phyloP scores from a whole-genome alignment of 1,284 basidiomycete genomes.

The Apiotrichum mycotoxinovorans region DNA sequence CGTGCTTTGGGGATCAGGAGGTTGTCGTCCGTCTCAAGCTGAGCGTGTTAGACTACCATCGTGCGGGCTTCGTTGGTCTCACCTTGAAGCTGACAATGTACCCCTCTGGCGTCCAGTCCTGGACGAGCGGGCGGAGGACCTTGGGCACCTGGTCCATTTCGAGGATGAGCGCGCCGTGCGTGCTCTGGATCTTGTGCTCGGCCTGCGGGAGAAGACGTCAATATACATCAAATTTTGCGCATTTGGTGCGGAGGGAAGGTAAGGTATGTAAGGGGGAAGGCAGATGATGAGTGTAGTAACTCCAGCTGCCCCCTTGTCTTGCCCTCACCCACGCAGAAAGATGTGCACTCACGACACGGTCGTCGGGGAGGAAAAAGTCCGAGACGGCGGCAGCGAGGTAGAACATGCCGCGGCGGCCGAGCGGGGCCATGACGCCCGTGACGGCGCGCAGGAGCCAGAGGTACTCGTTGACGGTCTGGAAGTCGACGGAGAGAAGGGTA shows the following conservation, averaged over 20 bases:
- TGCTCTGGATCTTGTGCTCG: constrained; percentile 97
- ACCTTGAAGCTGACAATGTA: constrained; percentile 98
- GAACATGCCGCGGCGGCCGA: constrained; percentile 77
- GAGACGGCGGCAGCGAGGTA: constrained; percentile 97
- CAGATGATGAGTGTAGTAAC: too few relatives aligned
- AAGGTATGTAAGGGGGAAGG: too few relatives aligned
- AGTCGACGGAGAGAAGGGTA: constrained; percentile 78
- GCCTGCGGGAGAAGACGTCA: constrained; percentile 56
- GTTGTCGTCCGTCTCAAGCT: constrained; percentile 87
- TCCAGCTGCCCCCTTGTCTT: too few relatives aligned
- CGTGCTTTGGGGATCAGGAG: constrained; percentile 88
- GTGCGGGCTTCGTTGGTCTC: constrained; percentile 2
- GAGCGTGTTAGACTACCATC: neutral
- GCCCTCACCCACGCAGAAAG: too few relatives aligned
- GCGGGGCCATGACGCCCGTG: constrained; percentile 56
- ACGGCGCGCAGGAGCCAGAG: constrained; percentile 85
- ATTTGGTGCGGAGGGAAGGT: too few relatives aligned
- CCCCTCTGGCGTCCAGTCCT: constrained; percentile 87
- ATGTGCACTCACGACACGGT: constrained; percentile 74
- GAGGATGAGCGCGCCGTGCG: constrained; percentile 83
- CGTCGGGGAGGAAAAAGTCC: constrained; percentile 92
- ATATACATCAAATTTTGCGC: too few relatives aligned
- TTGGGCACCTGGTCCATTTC: constrained; percentile 99
- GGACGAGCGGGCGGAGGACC: constrained; percentile 84
- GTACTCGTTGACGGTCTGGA: constrained; percentile 95